Base-by-base conservation (phyloP, 2,329 filamentous ascomycete species). In the Neopestalotiopsis rosae region DNA sequence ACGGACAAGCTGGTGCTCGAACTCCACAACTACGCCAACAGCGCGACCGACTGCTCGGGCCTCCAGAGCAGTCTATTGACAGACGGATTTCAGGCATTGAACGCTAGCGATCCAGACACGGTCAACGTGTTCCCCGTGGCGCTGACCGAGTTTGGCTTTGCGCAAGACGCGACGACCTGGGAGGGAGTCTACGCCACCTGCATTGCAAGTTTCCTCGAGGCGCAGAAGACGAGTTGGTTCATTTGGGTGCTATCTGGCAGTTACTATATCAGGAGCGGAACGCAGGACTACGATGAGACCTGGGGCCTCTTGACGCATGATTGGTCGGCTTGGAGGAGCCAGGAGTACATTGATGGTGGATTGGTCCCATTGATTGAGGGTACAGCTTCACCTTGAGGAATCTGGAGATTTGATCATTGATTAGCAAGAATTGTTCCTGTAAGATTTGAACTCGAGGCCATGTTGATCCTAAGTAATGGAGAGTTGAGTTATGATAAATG, bases 11-110 rank as follows among this genome's bases (percentile, higher is more conserved):
- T 90, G 0, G 87, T 88, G 7, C 81, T 90, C 2, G 88, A 90
- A 76, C 80, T 90, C 10, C 88, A 90, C 81, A 89, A 88, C 78
- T 90, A 90, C 76, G 81, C 88, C 69, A 88, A 83, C 71, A 74
- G 76, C n/a, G 83, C 84, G 3, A 81, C 76, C 0, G 83, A 80
- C 73, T 90, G 88, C 76, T 74, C 76, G 9, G 79, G 78, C 9
- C 81, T 89, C 13, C 77, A 81, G 70, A 76, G 79, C 64, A 83
- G 83, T 20, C 78, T 90, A 5, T 83, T 84, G 76, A 80, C 79
- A 66, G 82, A 84, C 69, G 88, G 88, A 0, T 90, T 88, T 79
- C 80, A 85, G 72, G 86, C 87, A 1, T 81, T 87, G 77, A 80
- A 83, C 70, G 69, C 79, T 0, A 76, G 76, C 1, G 79, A 82